phyloP scores from a whole-genome alignment of 306 rosid genomes.

The Lablab purpureus region DNA sequence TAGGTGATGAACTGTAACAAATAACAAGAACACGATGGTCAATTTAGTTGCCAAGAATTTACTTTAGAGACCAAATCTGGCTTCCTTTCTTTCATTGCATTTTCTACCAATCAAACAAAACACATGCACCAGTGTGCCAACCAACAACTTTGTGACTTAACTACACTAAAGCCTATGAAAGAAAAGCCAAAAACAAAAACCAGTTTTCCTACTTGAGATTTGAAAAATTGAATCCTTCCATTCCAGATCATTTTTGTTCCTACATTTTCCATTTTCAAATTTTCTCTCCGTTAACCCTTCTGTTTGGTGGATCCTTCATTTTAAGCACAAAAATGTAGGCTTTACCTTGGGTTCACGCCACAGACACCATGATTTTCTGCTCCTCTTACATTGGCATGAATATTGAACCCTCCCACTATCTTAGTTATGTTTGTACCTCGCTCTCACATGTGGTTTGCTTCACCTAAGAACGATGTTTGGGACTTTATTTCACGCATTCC shows the following conservation, averaged over 20 bases:
- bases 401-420: too few relatives aligned
- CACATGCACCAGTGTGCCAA: too few relatives aligned
- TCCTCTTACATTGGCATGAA: too few relatives aligned
- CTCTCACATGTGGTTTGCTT: constrained; percentile 51
- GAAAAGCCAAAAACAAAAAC: neutral
- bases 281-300: constrained; percentile 3
- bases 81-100: neutral
- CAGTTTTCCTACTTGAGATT: neutral
- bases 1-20: neutral
- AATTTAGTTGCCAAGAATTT: constrained; percentile 17
- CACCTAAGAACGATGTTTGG: constrained; percentile 11
- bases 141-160: neutral
- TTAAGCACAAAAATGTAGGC: constrained; percentile 42
- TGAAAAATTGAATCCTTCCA: neutral
- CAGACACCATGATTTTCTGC: constrained; percentile 59
- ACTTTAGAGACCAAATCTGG: neutral
- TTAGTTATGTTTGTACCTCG: constrained; percentile 36
- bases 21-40: neutral
- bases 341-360: constrained; percentile 57
- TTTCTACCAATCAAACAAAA: neutral
- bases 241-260: neutral
- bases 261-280: neutral
- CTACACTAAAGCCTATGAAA: neutral
- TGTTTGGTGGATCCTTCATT: constrained; percentile 38
- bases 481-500: neutral